phyloP scores from a whole-genome alignment of 371 early-diverging fungal species.

The Fennellomyces sp. region DNA sequence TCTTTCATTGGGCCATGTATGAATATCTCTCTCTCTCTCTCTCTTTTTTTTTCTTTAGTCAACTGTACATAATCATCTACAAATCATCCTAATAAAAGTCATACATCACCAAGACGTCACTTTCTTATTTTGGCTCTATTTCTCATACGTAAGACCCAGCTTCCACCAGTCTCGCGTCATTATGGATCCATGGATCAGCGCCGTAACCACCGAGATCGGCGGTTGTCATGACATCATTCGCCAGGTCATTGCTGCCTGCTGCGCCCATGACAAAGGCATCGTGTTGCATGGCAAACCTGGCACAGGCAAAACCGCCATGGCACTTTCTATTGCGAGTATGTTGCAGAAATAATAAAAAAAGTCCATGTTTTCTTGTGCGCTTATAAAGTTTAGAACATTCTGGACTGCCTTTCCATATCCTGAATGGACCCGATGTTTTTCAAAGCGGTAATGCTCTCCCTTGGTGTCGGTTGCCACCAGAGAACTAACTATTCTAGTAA shows the following conservation, averaged over 20 bases:
- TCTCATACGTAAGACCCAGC: neutral
- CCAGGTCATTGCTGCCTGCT: constrained; percentile 30
- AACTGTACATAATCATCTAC: neutral
- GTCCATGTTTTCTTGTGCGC: neutral
- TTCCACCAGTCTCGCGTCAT: neutral
- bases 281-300: constrained; percentile 66
- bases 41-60: neutral
- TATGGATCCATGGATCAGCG: constrained; percentile 29
- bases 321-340: constrained; percentile 52
- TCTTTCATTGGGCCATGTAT: neutral
- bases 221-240: constrained; percentile 40
- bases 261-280: no score
- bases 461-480: neutral
- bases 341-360: neutral
- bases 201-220: constrained; percentile 39
- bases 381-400: constrained; percentile 39
- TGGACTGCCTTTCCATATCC: constrained; percentile 53
- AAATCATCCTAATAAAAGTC: neutral
- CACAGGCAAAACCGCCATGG: constrained; percentile 67
- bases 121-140: neutral
- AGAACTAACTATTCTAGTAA: constrained; percentile 30
- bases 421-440: constrained; percentile 78
- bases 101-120: neutral
- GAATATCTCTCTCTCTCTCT: neutral
- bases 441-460: constrained; percentile 48